These are phyloP conservation scores for Cyberlindnera japonica DNA, from an alignment of 805 yeast species.

Conservation along the genomic window DNA sequence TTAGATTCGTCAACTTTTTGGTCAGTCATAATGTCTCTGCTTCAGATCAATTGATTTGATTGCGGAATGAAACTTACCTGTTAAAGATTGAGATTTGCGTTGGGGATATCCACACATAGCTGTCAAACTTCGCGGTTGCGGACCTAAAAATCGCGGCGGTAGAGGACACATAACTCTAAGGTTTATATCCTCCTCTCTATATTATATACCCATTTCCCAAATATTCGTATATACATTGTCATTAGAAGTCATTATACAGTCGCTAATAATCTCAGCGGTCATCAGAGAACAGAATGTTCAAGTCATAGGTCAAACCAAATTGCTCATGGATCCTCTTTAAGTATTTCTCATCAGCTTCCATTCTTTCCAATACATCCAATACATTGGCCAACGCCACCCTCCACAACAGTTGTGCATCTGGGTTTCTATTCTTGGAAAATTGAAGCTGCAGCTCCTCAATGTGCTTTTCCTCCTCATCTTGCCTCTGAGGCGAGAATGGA, in stretches of 20 bases:
- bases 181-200: neutral
- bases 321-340: constrained; percentile 10
- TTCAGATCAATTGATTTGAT: neutral
- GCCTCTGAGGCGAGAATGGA: constrained; percentile 11
- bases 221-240: neutral
- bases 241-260: neutral
- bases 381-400: constrained; percentile 14
- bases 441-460: neutral
- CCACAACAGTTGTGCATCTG: constrained; percentile 10
- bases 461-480: constrained; percentile 1
- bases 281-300: constrained; percentile 5
- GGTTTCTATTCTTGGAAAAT: neutral
- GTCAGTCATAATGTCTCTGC: constrained; percentile 1
- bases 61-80: too few species aligned
- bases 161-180: neutral
- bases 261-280: neutral
- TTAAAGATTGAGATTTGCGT: too few species aligned
- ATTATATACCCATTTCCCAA: neutral
- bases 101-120: too few species aligned
- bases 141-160: constrained; percentile 2
- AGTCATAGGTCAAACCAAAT: constrained; percentile 11
- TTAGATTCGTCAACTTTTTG: constrained; percentile 13
- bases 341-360: constrained; percentile 6
- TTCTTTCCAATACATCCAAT: constrained; percentile 7
- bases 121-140: neutral